phyloP scores from a whole-genome alignment of 306 rosid genomes.

The Crotalaria pallida region DNA sequence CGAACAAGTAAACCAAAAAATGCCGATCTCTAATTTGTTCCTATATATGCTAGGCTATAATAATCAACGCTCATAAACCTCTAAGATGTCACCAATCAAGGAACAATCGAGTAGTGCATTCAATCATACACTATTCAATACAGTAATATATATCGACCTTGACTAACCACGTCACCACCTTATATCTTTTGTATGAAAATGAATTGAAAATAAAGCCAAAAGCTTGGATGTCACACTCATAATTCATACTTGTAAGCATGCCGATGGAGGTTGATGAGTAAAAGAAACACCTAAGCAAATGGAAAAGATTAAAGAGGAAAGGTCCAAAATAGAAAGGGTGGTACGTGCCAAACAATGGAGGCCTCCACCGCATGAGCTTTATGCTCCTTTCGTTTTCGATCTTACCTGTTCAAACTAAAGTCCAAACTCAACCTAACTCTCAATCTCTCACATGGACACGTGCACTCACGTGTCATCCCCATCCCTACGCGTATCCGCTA shows the following conservation, averaged over 20 bases:
- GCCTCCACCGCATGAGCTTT: constrained; percentile 1
- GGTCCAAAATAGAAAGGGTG: neutral
- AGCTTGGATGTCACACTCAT: neutral
- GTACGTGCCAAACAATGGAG: constrained; percentile 28
- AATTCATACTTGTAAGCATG: constrained; percentile 25
- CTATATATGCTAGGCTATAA: neutral
- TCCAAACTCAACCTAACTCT: constrained; percentile 59
- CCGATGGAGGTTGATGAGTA: constrained; percentile 48
- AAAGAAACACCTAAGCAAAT: constrained; percentile 43
- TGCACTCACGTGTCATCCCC: constrained; percentile 44
- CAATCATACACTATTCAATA: constrained; percentile 4
- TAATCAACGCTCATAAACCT: constrained; percentile 43
- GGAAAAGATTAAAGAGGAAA: neutral
- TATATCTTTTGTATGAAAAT: constrained; percentile 12
- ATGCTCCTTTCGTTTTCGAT: constrained; percentile 3
- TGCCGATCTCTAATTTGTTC: constrained; percentile 15
- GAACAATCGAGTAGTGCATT: constrained; percentile 37
- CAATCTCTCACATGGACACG: constrained; percentile 36
- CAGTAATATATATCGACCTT: constrained; percentile 36
- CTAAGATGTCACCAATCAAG: constrained; percentile 25
- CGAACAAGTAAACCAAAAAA: constrained; percentile 11
- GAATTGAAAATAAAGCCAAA: neutral
- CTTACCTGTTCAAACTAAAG: constrained; percentile 19
- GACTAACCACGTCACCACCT: constrained; percentile 32
- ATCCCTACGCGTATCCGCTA: constrained; percentile 14